These are phyloP conservation scores for Vanrija sp. DNA, from an alignment of 1,284 basidiomycete genomes.

Conservation along the genomic window DNA sequence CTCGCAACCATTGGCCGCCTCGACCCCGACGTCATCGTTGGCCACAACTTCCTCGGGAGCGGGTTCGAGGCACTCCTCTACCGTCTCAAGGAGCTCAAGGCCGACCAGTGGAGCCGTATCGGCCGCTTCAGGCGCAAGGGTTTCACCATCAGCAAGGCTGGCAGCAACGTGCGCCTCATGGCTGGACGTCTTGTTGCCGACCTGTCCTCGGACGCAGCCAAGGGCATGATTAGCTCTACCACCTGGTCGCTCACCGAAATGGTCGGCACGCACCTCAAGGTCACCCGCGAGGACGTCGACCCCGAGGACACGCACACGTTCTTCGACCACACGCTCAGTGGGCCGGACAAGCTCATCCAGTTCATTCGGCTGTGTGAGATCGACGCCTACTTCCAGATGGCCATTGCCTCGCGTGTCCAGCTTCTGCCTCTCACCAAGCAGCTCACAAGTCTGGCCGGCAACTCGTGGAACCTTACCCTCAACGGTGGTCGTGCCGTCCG, in stretches of 20 bases:
- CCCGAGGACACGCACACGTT: slow-evolving; percentile 89
- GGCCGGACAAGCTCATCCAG: slow-evolving; percentile 73
- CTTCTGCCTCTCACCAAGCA: slow-evolving; percentile 85
- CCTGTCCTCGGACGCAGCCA: slow-evolving; percentile 87
- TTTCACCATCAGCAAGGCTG: slow-evolving; percentile 68
- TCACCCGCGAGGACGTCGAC: slow-evolving; percentile 85
- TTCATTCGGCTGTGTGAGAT: slow-evolving; percentile 91
- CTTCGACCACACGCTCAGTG: slow-evolving; percentile 77
- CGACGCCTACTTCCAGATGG: slow-evolving; percentile 95
- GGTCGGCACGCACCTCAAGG: slow-evolving; percentile 83
- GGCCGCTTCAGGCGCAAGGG: slow-evolving; percentile 83
- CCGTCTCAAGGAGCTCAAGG: slow-evolving; percentile 83
- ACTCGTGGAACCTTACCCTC: slow-evolving; percentile 94
- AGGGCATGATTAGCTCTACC: slow-evolving; percentile 89
- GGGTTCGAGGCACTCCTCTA: slow-evolving; percentile 86
- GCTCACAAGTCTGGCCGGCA: slow-evolving; percentile 94
- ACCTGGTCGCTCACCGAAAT: slow-evolving; percentile 99
- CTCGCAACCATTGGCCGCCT: slow-evolving; percentile 77
- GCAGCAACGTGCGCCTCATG: slow-evolving; percentile 76
- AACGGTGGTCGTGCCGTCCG: slow-evolving; percentile 95
- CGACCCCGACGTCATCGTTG: slow-evolving; percentile 92
- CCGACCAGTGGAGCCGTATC: slow-evolving; percentile 89
- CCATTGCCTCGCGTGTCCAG: slow-evolving; percentile 85
- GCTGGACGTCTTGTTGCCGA: slow-evolving; percentile 87
- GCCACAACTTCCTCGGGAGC: slow-evolving; percentile 91